Evolutionary conservation across 306 rosid species (phyloP).

Genomic region (Gastrolobium bilobum): DNA sequence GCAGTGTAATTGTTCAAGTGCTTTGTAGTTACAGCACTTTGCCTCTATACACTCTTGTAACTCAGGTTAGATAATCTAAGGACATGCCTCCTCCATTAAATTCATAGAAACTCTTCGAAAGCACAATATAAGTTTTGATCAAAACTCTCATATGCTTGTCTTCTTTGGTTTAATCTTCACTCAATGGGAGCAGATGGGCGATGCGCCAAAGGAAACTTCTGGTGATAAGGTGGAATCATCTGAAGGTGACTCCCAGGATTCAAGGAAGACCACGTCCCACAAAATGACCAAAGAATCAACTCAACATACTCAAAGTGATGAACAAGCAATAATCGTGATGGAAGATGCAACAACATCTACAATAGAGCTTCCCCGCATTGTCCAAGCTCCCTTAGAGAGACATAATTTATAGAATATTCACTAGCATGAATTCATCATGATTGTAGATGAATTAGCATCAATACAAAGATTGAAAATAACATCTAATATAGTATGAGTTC

Average conservation of each 20-base stretch:
- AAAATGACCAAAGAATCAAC: constrained; percentile 50
- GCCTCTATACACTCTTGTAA: constrained; percentile 80
- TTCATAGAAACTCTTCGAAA: constrained; percentile 1
- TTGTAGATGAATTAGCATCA: constrained; percentile 5
- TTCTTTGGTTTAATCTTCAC: background rate
- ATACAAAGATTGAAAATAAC: constrained; percentile 2
- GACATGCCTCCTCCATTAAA: constrained; percentile 19
- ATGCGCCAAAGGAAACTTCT: background rate
- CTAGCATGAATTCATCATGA: constrained; percentile 27
- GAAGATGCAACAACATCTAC: constrained; percentile 48
- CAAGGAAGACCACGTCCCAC: background rate
- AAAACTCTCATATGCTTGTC: constrained; percentile 35
- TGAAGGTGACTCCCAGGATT: background rate
- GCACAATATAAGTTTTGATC: constrained; percentile 7
- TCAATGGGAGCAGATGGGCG: constrained; percentile 77
- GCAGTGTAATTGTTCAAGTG: constrained; percentile 90
- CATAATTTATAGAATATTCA: constrained; percentile 24
- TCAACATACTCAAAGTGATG: constrained; percentile 51
- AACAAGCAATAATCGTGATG: constrained; percentile 47
- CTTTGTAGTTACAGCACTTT: constrained; percentile 93
- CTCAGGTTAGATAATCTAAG: constrained; percentile 66
- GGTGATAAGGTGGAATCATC: background rate
- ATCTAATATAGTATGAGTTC: background rate
- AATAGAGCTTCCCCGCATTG: constrained; percentile 45
- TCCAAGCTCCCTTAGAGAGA: constrained; percentile 41